phyloP scores from a whole-genome alignment of 176 grass and related monocot genomes.

The Raddia distichophylla region DNA sequence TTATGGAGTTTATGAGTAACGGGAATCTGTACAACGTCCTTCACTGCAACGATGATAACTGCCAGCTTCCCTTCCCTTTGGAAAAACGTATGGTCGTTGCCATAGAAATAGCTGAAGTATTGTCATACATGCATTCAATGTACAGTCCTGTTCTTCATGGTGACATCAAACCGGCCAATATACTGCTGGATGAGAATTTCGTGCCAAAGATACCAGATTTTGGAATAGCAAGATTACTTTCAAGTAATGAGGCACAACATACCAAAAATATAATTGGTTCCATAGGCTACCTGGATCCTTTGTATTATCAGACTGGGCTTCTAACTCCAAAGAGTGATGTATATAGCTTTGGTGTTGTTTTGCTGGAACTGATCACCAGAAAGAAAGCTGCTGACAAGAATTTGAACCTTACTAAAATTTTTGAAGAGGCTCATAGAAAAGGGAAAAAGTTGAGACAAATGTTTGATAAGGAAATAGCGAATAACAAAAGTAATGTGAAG shows the following conservation, averaged over 20 bases:
- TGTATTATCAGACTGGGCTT: neutral
- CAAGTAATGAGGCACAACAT: neutral
- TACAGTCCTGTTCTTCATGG: constrained; percentile 17
- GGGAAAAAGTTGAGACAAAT: neutral
- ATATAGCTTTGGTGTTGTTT: constrained; percentile 23
- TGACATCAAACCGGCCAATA: constrained; percentile 13
- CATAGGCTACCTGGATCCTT: neutral
- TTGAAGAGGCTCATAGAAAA: neutral
- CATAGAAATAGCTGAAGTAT: neutral
- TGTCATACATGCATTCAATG: constrained; percentile 8
- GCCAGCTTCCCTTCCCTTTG: neutral
- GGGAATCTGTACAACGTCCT: neutral
- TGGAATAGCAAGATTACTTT: constrained; percentile 15
- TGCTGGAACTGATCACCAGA: constrained; percentile 3
- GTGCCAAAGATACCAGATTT: constrained; percentile 10
- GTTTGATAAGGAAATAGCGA: constrained; percentile 1
- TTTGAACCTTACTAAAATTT: neutral
- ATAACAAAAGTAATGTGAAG: neutral
- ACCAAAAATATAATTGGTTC: neutral
- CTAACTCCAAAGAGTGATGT: constrained; percentile 30
- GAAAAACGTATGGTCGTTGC: neutral
- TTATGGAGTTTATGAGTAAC: constrained; percentile 5
- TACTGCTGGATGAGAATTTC: neutral
- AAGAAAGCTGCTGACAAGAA: neutral
- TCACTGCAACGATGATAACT: neutral